Conservation (phyloP, 306 rosid species). For the Rosa rugosa region DNA sequence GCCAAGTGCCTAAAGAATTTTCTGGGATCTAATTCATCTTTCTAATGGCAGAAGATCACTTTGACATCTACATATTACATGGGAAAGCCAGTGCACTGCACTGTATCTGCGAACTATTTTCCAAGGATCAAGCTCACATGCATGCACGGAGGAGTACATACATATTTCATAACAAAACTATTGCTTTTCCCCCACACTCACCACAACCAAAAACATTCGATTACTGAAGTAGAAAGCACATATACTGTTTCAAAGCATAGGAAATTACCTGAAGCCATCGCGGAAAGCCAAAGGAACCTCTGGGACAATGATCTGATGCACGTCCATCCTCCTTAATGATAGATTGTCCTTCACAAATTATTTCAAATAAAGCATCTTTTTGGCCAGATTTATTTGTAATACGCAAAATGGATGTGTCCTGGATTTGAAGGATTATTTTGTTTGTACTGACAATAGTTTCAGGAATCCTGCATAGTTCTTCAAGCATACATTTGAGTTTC, state of each 20-base stretch:
- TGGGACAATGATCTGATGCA: conserved; percentile 51
- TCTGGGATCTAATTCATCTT: conserved; percentile 4
- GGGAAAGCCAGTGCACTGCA: neutral
- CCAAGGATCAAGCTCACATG: neutral
- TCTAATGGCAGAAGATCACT: neutral
- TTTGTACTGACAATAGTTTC: conserved; percentile 92
- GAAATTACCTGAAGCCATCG: conserved; percentile 91
- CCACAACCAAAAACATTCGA: conserved; percentile 2
- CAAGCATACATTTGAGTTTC: conserved; percentile 52
- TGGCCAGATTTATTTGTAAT: conserved; percentile 71
- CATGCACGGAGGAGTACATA: neutral
- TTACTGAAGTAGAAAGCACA: neutral
- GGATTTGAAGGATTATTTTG: conserved; percentile 89
- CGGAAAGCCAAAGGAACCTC: conserved; percentile 90
- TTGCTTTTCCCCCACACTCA: neutral
- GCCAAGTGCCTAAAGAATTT: neutral
- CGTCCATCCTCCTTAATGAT: conserved; percentile 52
- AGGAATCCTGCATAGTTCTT: conserved; percentile 69
- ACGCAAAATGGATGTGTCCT: conserved; percentile 81
- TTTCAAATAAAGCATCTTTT: conserved; percentile 66
- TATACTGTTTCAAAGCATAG: conserved; percentile 26
- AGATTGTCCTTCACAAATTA: conserved; percentile 76
- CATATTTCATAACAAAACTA: neutral
- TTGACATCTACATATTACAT: neutral
- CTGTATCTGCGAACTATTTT: neutral